A percentile compares a stretch with the other conserved stretches of the same genome.
These are phyloP conservation scores for Annulohypoxylon moriforme DNA, from an alignment of 495 filamentous ascomycete species.

Conservation along the genomic window DNA sequence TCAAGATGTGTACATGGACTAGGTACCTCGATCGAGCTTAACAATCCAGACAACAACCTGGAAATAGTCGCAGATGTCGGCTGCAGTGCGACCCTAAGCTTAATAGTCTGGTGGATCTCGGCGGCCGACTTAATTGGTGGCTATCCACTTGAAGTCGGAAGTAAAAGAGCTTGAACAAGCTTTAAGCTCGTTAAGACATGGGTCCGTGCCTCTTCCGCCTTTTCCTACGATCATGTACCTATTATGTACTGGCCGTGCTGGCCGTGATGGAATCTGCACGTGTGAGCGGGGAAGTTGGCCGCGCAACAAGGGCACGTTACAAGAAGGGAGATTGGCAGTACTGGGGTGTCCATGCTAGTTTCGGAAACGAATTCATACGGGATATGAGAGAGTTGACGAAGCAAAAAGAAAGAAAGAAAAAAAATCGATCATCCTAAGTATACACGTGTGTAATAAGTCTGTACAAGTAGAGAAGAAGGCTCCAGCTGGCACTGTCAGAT, in stretches of 20 bases:
- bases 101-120: constrained; percentile 35
- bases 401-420: constrained; percentile 5
- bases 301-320: constrained; percentile 39
- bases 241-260: not conserved
- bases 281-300: constrained; percentile 36
- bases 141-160: not conserved
- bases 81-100: constrained; percentile 41
- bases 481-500: constrained; percentile 8
- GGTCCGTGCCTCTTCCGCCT: constrained; percentile 22
- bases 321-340: constrained; percentile 39
- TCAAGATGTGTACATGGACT: not conserved
- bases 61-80: constrained; percentile 32
- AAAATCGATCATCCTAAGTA: constrained; percentile 16
- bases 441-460: not conserved
- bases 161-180: constrained; percentile 27
- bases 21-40: constrained; percentile 12
- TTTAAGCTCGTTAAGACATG: constrained; percentile 31
- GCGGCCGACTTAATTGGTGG: constrained; percentile 27
- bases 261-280: constrained; percentile 25
- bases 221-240: constrained; percentile 14
- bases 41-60: constrained; percentile 24
- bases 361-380: constrained; percentile 14
- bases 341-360: constrained; percentile 37
- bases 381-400: constrained; percentile 14
- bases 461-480: constrained; percentile 12